Evolutionary conservation across 768 basidiomycete species (phyloP).

Genomic region (Boletus speciosus): DNA sequence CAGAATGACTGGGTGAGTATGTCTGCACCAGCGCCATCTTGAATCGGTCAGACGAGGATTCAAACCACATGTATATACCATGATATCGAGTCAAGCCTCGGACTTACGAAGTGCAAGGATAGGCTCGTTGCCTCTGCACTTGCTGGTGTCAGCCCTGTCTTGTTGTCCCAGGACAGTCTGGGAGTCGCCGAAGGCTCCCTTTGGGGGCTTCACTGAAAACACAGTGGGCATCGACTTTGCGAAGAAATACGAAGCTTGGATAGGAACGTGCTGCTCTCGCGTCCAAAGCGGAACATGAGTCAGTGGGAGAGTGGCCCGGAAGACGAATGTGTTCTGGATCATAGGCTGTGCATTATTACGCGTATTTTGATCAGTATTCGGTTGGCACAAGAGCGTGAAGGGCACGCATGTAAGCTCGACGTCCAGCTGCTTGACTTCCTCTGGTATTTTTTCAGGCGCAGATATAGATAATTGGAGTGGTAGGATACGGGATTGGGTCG

Average conservation of each 20-base stretch:
- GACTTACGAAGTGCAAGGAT: slow-evolving; percentile 64
- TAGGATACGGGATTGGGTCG: slow-evolving; percentile 60
- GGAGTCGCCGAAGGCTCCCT: slow-evolving; percentile 24
- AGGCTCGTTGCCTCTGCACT: slow-evolving; percentile 37
- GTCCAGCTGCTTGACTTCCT: slow-evolving; percentile 33
- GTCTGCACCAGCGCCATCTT: slow-evolving; percentile 88
- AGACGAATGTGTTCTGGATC: slow-evolving; percentile 1
- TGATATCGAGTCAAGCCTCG: background rate
- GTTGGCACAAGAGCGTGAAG: background rate
- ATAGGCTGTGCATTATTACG: too few species aligned
- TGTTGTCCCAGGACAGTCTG: background rate
- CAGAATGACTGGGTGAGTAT: slow-evolving; percentile 54
- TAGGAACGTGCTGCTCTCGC: slow-evolving; percentile 30
- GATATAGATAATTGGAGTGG: slow-evolving; percentile 49
- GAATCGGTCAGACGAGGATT: slow-evolving; percentile 1
- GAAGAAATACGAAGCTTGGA: slow-evolving; percentile 60
- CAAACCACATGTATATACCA: background rate
- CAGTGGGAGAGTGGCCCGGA: slow-evolving; percentile 43
- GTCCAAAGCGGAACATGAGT: slow-evolving; percentile 45
- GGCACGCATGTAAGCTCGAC: slow-evolving; percentile 37
- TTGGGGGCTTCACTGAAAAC: slow-evolving; percentile 60
- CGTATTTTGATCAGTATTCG: background rate
- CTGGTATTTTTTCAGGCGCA: slow-evolving; percentile 27
- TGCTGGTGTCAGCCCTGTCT: background rate
- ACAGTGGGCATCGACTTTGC: slow-evolving; percentile 50